Percentiles rank a stretch among this genome's conserved stretches.
Evolutionary conservation across 2,329 filamentous ascomycete species (phyloP).

Genomic region (Fusarium camptoceras): DNA sequence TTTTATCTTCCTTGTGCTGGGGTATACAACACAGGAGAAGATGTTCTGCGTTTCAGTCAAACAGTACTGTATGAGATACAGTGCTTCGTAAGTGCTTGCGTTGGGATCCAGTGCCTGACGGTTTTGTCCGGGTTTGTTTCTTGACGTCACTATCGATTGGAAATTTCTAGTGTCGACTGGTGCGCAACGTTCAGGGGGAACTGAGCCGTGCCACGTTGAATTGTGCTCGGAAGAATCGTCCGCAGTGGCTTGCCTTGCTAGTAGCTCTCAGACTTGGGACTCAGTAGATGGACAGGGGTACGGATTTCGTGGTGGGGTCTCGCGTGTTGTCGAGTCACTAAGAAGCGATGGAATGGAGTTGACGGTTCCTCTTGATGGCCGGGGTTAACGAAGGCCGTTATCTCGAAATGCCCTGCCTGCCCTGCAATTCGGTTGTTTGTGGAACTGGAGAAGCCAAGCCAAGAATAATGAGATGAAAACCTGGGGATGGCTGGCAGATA

Average conservation of each 20-base stretch:
- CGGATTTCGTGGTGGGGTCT: constrained; percentile 26
- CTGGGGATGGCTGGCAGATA: constrained; percentile 17
- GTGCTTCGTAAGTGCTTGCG: constrained; percentile 34
- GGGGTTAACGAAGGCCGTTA: constrained; percentile 25
- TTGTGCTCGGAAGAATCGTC: constrained; percentile 29
- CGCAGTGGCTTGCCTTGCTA: constrained; percentile 34
- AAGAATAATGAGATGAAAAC: constrained; percentile 20
- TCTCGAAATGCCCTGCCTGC: constrained; percentile 21
- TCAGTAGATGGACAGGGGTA: constrained; percentile 23
- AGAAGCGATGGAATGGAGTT: constrained; percentile 22
- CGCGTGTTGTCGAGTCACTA: constrained; percentile 25
- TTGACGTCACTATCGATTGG: constrained; percentile 37
- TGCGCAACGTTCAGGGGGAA: constrained; percentile 29
- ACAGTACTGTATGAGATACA: neutral
- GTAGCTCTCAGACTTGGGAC: constrained; percentile 4
- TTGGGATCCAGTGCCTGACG: constrained; percentile 4
- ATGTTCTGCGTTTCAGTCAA: constrained; percentile 16
- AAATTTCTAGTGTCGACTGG: constrained; percentile 32
- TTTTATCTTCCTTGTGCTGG: constrained; percentile 21
- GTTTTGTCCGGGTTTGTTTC: constrained; percentile 4
- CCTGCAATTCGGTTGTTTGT: constrained; percentile 16
- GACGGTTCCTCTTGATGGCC: constrained; percentile 12
- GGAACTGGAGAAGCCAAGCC: constrained; percentile 22
- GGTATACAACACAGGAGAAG: neutral
- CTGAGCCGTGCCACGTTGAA: constrained; percentile 38